These are phyloP conservation scores for Ophiostoma piceae DNA, from an alignment of 2,329 filamentous ascomycete species.

Conservation along the genomic window DNA sequence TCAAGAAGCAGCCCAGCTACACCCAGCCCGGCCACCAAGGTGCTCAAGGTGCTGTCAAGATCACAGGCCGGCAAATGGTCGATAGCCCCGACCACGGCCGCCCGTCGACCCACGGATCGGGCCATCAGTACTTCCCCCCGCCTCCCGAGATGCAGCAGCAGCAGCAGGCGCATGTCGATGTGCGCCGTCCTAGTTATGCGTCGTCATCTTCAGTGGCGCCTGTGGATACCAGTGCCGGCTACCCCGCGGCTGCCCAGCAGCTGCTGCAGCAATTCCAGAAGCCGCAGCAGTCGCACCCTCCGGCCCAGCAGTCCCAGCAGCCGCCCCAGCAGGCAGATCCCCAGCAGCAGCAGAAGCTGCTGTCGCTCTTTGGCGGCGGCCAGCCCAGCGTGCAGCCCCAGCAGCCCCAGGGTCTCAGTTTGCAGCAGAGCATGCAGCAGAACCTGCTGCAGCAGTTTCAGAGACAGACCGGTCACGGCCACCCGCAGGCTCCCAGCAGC, in stretches of 20 bases:
- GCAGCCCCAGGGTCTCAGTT: neutral
- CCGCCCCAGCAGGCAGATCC: neutral
- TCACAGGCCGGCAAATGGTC: conserved; percentile 8
- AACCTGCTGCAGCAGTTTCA: conserved; percentile 17
- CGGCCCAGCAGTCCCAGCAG: neutral
- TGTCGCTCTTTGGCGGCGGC: conserved; percentile 57
- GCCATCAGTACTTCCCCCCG: neutral
- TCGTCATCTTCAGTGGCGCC: conserved; percentile 13
- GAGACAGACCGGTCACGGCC: conserved; percentile 25
- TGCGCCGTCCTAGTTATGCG: conserved; percentile 22
- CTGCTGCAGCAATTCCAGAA: conserved; percentile 8
- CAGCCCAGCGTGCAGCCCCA: neutral
- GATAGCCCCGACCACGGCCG: conserved; percentile 19
- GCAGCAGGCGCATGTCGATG: neutral
- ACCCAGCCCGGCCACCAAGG: conserved; percentile 6
- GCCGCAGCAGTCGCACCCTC: neutral
- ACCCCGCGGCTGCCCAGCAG: neutral
- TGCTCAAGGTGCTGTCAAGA: neutral
- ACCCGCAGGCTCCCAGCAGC: neutral
- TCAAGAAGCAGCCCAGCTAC: conserved; percentile 17
- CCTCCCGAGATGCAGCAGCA: conserved; percentile 11
- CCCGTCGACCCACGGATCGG: conserved; percentile 16
- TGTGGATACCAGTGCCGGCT: neutral
- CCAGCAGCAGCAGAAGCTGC: conserved; percentile 38
- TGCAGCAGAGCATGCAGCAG: conserved; percentile 4